These are phyloP conservation scores for Daldinia loculata DNA, from an alignment of 495 filamentous ascomycete species.

Conservation along the genomic window DNA sequence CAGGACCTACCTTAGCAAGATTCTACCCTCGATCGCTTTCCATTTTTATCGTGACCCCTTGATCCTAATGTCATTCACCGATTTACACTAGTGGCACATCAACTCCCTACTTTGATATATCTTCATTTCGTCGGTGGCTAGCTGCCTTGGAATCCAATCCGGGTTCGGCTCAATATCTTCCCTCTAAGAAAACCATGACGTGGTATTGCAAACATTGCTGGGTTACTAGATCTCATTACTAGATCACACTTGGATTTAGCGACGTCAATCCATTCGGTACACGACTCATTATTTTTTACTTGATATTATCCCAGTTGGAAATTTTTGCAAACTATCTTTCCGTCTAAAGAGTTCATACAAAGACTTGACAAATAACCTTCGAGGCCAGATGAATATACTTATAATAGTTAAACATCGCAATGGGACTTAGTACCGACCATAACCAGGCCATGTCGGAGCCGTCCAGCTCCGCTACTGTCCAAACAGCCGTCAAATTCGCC, in stretches of 20 bases:
- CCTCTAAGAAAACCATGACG: conserved; percentile 23
- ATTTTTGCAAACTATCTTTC: not conserved
- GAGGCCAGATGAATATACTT: not conserved
- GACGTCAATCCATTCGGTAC: not conserved
- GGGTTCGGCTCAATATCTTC: conserved; percentile 11
- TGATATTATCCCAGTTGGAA: not conserved
- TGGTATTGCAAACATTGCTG: not conserved
- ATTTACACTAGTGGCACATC: conserved; percentile 23
- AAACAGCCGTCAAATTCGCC: conserved; percentile 51
- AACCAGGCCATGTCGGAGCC: conserved; percentile 12
- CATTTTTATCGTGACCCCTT: conserved; percentile 15
- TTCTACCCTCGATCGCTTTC: conserved; percentile 23
- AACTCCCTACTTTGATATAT: conserved; percentile 27
- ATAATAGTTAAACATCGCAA: conserved; percentile 9
- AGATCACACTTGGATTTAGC: conserved; percentile 6
- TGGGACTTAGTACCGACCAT: conserved; percentile 25
- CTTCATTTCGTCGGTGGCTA: conserved; percentile 37
- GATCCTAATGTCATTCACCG: conserved; percentile 21
- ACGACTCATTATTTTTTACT: conserved; percentile 2
- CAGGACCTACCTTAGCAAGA: conserved; percentile 30
- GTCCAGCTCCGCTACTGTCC: conserved; percentile 17
- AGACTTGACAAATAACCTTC: not conserved
- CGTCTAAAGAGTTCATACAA: not conserved
- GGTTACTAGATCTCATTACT: not conserved
- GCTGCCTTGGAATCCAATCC: conserved; percentile 24